Evolutionary conservation across 306 rosid genomes (phyloP).

Genomic region (Leucaena leucocephala): DNA sequence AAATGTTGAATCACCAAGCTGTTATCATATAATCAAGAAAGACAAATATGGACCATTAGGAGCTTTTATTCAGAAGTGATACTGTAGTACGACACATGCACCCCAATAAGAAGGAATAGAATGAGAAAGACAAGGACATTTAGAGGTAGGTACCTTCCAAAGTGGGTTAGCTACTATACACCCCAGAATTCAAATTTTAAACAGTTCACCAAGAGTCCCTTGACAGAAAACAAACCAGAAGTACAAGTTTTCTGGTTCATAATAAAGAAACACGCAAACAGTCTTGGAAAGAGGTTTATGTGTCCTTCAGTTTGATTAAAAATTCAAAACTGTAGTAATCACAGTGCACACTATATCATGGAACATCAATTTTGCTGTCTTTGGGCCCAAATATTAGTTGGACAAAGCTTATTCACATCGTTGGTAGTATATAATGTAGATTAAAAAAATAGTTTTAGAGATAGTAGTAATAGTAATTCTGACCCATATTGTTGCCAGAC

Average conservation of each 20-base stretch:
- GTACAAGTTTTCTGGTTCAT: not conserved
- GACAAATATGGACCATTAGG: not conserved
- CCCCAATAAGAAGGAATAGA: constrained; percentile 1
- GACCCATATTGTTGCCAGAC: not conserved
- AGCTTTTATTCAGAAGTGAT: not conserved
- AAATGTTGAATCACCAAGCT: not conserved
- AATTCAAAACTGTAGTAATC: not conserved
- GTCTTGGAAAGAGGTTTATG: not conserved
- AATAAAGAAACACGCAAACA: not conserved
- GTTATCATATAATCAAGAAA: not conserved
- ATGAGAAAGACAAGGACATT: not conserved
- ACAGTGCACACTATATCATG: constrained; percentile 34
- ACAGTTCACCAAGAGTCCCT: not conserved
- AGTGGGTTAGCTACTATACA: not conserved
- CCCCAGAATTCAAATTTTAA: not conserved
- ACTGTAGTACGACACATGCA: not conserved
- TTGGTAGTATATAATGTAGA: not conserved
- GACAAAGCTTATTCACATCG: constrained; percentile 30
- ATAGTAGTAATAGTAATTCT: not conserved
- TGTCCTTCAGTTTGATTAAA: not conserved
- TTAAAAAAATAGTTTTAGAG: not conserved
- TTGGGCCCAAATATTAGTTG: constrained; percentile 19
- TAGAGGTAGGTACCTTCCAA: not conserved
- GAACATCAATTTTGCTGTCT: constrained; percentile 15
- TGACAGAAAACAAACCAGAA: not conserved